Conservation (phyloP, 129 eudicot species). For the Glebionis coronaria region DNA sequence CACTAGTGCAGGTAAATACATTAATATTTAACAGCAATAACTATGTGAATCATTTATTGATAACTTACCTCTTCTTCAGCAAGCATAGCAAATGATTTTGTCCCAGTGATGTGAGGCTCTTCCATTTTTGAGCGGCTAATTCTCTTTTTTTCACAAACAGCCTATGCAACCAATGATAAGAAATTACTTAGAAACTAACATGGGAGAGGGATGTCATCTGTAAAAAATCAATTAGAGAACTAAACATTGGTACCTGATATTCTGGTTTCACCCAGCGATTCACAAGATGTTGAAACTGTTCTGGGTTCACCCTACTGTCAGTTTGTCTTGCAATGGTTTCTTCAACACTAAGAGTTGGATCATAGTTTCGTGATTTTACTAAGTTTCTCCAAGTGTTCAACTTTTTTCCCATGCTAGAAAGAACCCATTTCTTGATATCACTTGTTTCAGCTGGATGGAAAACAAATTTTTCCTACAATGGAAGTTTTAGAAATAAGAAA, state of each 20-base stretch:
- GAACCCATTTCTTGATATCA: neutral
- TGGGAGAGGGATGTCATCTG: too few species aligned
- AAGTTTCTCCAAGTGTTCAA: constrained; percentile 5
- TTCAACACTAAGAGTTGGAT: neutral
- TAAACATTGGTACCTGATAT: neutral
- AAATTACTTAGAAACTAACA: neutral
- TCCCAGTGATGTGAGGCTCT: neutral
- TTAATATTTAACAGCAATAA: neutral
- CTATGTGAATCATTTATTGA: neutral
- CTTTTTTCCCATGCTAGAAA: neutral
- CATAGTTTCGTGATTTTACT: neutral
- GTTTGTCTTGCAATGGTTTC: neutral
- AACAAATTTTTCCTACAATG: neutral
- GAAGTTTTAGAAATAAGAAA: too few species aligned
- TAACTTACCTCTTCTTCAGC: neutral
- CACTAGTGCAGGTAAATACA: too few species aligned
- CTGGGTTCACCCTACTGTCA: neutral
- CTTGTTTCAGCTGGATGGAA: neutral
- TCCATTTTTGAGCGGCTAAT: neutral
- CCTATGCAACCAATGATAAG: neutral
- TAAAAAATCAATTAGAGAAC: too few species aligned
- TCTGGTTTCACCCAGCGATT: neutral
- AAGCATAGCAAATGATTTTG: constrained; percentile 7
- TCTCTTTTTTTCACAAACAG: neutral
- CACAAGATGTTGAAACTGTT: neutral